These are phyloP conservation scores for Raphanus hybrid DNA, from an alignment of 441 rosid species.

Conservation along the genomic window DNA sequence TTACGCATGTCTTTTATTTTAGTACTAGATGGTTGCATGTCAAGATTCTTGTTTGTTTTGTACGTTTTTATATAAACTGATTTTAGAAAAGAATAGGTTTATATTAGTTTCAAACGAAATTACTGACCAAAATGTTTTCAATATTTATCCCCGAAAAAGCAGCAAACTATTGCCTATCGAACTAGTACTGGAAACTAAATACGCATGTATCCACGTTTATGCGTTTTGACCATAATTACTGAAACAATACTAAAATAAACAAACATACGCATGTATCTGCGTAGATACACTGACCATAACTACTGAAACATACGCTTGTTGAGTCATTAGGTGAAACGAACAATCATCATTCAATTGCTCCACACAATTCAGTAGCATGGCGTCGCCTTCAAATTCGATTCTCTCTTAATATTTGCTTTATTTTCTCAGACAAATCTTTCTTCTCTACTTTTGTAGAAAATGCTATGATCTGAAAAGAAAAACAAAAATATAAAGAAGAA, in stretches of 20 bases:
- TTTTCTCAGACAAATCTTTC: constrained; percentile 26
- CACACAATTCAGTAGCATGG: constrained; percentile 18
- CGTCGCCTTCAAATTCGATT: constrained; percentile 24
- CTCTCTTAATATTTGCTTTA: constrained; percentile 23
- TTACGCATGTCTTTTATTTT: not conserved
- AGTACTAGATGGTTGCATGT: not conserved
- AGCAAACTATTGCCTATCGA: not conserved
- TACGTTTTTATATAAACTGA: not conserved
- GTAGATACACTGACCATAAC: not conserved
- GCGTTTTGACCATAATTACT: not conserved
- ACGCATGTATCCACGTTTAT: constrained; percentile 1
- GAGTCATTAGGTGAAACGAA: not conserved
- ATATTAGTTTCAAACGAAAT: not conserved
- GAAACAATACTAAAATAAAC: constrained; percentile 1
- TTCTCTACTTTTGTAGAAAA: constrained; percentile 14
- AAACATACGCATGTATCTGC: not conserved
- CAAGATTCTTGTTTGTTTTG: not conserved
- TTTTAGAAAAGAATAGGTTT: not conserved
- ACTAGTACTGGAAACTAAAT: not conserved
- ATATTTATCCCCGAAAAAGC: not conserved
- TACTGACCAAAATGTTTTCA: not conserved
- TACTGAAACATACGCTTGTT: constrained; percentile 1
- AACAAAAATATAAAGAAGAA: not conserved
- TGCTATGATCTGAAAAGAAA: constrained; percentile 22
- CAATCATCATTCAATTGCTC: constrained; percentile 1